phyloP scores from a whole-genome alignment of 495 filamentous ascomycete species.

The Durotheca rogersii region DNA sequence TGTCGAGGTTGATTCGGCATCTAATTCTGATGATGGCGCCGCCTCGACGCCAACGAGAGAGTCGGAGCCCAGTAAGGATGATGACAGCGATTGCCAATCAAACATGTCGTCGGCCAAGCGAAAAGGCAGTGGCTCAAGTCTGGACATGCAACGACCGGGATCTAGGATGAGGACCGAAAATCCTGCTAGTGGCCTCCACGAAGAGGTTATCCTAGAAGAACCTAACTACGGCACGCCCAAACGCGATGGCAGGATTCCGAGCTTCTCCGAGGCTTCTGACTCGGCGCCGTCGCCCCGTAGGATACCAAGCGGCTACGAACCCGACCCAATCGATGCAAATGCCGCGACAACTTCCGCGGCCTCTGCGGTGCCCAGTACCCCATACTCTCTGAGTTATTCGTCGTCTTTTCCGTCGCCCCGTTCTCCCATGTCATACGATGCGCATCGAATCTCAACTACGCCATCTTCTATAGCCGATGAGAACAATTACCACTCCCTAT shows the following conservation, averaged over 20 bases:
- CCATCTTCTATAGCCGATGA: constrained; percentile 70
- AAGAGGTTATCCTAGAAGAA: constrained; percentile 49
- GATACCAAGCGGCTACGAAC: constrained; percentile 54
- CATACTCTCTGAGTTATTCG: constrained; percentile 51
- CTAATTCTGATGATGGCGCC: constrained; percentile 23
- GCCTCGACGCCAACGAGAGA: constrained; percentile 35
- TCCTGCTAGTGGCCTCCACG: constrained; percentile 43
- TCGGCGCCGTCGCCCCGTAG: constrained; percentile 59
- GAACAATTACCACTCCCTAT: constrained; percentile 59
- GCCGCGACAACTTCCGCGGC: constrained; percentile 45
- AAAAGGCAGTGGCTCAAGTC: constrained; percentile 41
- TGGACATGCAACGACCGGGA: constrained; percentile 31
- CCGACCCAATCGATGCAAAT: constrained; percentile 53
- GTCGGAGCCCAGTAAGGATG: constrained; percentile 9
- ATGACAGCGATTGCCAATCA: constrained; percentile 7
- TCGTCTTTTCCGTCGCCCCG: constrained; percentile 58
- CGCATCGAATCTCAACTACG: constrained; percentile 68
- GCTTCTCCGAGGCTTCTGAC: constrained; percentile 39
- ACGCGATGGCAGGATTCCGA: constrained; percentile 37
- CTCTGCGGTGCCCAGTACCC: constrained; percentile 54
- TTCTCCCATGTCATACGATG: constrained; percentile 65
- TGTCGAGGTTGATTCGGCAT: constrained; percentile 23
- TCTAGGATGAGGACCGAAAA: constrained; percentile 41
- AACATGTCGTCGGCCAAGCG: constrained; percentile 34
- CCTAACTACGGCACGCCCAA: constrained; percentile 16